Evolutionary conservation across 179 eudicot genomes (phyloP).

Genomic region (Silene vulgaris): DNA sequence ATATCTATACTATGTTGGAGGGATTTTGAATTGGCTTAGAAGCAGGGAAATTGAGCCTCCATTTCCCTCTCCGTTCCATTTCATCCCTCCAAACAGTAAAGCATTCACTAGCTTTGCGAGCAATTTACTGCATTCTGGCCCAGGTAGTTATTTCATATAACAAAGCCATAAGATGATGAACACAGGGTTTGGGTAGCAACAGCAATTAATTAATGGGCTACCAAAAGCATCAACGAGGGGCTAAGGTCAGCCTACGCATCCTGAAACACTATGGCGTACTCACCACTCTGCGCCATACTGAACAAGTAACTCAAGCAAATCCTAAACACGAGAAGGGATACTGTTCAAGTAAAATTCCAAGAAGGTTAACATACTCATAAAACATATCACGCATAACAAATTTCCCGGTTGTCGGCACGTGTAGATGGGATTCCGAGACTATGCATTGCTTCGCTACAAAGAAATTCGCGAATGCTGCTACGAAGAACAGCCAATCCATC

Average conservation of each 20-base stretch:
- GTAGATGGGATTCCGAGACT: conserved; percentile 94
- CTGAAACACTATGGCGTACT: neutral
- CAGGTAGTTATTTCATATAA: no score
- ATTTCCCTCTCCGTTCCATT: no score
- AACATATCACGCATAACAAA: conserved; percentile 88
- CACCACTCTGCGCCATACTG: neutral
- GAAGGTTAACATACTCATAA: conserved; percentile 66
- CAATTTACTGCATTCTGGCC: no score
- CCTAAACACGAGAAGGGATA: conserved; percentile 1
- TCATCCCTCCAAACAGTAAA: neutral
- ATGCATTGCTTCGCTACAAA: conserved; percentile 98
- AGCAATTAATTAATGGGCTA: conserved; percentile 3
- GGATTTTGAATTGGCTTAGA: no score
- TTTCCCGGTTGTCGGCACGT: conserved; percentile 90
- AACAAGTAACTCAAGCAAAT: neutral
- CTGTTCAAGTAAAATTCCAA: neutral
- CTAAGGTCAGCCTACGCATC: neutral
- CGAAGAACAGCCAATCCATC: conserved; percentile 98
- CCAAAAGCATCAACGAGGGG: neutral
- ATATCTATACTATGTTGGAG: no score
- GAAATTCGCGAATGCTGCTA: conserved; percentile 90
- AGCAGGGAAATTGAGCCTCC: no score
- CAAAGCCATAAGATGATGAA: neutral
- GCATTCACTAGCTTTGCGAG: neutral
- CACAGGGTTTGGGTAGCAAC: neutral